Evolutionary conservation across 1,284 basidiomycete species (phyloP), one percentile per base, ranked within the genome.

Genomic region (Porogramme epimiltina): DNA sequence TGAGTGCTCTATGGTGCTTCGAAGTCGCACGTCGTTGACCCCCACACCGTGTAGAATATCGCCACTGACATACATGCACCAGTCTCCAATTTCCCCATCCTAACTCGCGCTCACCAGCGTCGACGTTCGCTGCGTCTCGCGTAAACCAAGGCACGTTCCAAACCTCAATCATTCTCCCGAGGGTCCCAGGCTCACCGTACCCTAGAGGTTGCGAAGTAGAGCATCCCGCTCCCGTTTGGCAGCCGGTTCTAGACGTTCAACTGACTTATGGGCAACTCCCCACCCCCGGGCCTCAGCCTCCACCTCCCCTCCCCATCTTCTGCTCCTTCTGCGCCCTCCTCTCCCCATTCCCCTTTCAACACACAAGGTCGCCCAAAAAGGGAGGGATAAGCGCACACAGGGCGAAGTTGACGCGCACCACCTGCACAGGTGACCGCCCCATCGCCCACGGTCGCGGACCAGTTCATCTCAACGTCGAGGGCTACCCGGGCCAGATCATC

Each of bases 221-320:
- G 77, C 6, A 64, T 82, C 18, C 63, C 37, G 78, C 81, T 16
- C 71, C 82, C 15, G 64, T 69, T 88, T 16, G 87, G 86, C 5
- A 86, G 82, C 54, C 72, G 73, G 1, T 78, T 85, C 64, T 85
- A 86, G 62, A 81, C 85, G 3, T 84, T 80, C 61, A 87, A 81
- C 65, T 82, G 81, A 65, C 85, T 84, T 0, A 86, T 84, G 66
- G 31, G 77, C 60, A 73, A 78, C 56, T 78, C 85, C 0, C 87
- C 87, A 0, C 65, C 87, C 2, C 73, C 80, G 0, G 87, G 83
- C 0, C 69, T 89, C 11, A 77, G 80, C 48, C 72, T 76, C 0
- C 83, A 87, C 60, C 81, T 81, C 54, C 71, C 72, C 65, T 19
- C 2, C 15, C 3, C 15, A 13, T 2, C 33, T 4, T 31, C 28